Evolutionary conservation across 192 early-diverging fungal species (phyloP).

Genomic region (Powellomyces hirtus): DNA sequence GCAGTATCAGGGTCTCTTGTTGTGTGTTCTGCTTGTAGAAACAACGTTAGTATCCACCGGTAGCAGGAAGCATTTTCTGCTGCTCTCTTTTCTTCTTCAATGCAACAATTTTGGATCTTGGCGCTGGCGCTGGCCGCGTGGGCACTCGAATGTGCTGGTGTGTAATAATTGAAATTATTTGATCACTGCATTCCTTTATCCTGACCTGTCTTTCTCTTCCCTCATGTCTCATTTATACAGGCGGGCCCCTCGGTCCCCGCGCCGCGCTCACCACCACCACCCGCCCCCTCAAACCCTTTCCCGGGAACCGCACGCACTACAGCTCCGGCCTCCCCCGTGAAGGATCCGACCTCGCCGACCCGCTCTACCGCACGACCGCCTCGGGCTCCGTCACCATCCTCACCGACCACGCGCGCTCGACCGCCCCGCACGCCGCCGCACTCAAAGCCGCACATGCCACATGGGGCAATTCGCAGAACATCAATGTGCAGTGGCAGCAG

Average conservation of each 20-base stretch:
- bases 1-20: too few species aligned
- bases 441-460: slow-evolving; percentile 11
- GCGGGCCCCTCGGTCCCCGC: not conserved
- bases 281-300: slow-evolving; percentile 6
- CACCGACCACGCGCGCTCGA: slow-evolving; percentile 17
- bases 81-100: too few species aligned
- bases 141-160: too few species aligned
- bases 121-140: too few species aligned
- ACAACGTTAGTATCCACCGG: too few species aligned
- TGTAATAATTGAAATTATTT: too few species aligned
- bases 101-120: too few species aligned
- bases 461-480: slow-evolving; percentile 13
- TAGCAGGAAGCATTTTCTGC: too few species aligned
- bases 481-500: slow-evolving; percentile 21
- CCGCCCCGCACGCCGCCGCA: not conserved
- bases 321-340: not conserved
- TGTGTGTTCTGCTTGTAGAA: too few species aligned
- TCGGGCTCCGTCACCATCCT: slow-evolving; percentile 35
- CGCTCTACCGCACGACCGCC: slow-evolving; percentile 23
- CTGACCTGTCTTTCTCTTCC: too few species aligned
- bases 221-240: too few species aligned
- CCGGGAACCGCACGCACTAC: slow-evolving; percentile 26
- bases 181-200: too few species aligned
- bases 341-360: slow-evolving; percentile 5
- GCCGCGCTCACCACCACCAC: slow-evolving; percentile 22